Evolutionary conservation across 768 basidiomycete species (phyloP), one percentile per base, ranked within the genome.

Genomic region (Amanita inopinata): DNA sequence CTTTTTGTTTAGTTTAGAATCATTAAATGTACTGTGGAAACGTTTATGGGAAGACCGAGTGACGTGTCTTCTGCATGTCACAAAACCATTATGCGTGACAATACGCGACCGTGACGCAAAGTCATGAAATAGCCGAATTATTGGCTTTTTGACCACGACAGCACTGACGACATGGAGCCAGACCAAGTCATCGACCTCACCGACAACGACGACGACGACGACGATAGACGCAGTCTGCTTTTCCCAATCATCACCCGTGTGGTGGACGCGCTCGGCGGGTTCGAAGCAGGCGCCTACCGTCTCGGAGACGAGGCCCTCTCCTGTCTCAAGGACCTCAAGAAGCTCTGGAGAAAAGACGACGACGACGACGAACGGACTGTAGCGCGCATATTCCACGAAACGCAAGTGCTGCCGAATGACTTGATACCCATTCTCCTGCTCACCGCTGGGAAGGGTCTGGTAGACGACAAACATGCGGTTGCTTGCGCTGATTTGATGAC

Each of bases 361-460:
- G 83, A 82, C 0, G 96, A 99, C 61, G 94, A 98, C 57, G 92
- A 93, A 57, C 78, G 96, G 12, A 97, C 92, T 0, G 85, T 97
- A 1, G 91, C 94, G 3, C 80, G 92, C 32, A 84, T 97, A 45
- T 85, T 97, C 58, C 88, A 82, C 76, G 80, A 87, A 49, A 78
- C 83, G n/a, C 78, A 88, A 12, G 76, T 92, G 19, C 65, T 97
- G 12, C 72, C 78, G 5, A 92, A 89, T 49, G 94, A 97, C 61
- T 68, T 98, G 38, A 63, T 97, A 14, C 84, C 90, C 12, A 84
- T 97, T 42, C 68, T 98, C 9, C 69, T 87, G 37, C 73, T 73
- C 46, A 91, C 88, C 0, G 84, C 86, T 0, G 85, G 86, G 8
- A 75, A 77, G 39, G 86, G 86, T 0, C 60, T 69, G 15, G 78